Percentiles rank a stretch among this genome's conserved stretches.
These are phyloP conservation scores for Dryadomyces sulphureus DNA, from an alignment of 2,329 filamentous ascomycete genomes.

Conservation along the genomic window DNA sequence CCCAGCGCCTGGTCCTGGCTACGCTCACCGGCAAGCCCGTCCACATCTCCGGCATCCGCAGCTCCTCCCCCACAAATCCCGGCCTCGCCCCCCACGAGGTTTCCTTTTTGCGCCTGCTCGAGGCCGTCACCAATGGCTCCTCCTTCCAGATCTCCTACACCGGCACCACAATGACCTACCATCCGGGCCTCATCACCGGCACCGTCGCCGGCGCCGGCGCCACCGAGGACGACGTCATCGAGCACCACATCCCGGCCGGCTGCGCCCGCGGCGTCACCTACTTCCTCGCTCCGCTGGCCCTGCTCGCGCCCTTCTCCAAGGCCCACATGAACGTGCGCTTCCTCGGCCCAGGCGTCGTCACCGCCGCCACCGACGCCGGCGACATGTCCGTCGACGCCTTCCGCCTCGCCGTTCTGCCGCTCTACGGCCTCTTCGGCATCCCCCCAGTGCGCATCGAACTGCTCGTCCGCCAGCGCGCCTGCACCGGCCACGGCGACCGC, in stretches of 20 bases:
- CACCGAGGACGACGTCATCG: constrained; percentile 55
- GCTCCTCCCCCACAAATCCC: constrained; percentile 69
- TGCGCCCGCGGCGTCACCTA: constrained; percentile 77
- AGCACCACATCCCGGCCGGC: constrained; percentile 63
- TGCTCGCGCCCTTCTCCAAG: constrained; percentile 89
- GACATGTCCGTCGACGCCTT: constrained; percentile 90
- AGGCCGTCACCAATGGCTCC: constrained; percentile 87
- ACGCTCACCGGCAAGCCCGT: constrained; percentile 82
- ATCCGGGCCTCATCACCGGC: constrained; percentile 83
- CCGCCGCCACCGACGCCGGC: constrained; percentile 64
- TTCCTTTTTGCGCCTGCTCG: constrained; percentile 87
- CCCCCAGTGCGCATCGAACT: constrained; percentile 67
- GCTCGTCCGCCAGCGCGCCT: constrained; percentile 65
- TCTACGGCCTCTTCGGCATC: constrained; percentile 86
- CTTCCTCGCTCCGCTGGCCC: constrained; percentile 77
- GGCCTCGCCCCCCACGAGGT: constrained; percentile 87
- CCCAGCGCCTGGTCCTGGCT: constrained; percentile 72
- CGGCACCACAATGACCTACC: constrained; percentile 83
- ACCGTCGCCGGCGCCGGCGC: constrained; percentile 59
- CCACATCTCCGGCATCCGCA: constrained; percentile 87
- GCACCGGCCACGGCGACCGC: constrained; percentile 56
- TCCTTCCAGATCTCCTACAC: constrained; percentile 94
- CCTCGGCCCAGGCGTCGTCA: constrained; percentile 83
- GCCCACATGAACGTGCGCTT: constrained; percentile 81
- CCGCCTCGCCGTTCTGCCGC: constrained; percentile 77